phyloP scores from a whole-genome alignment of 306 rosid species.

The Medicago arabica region DNA sequence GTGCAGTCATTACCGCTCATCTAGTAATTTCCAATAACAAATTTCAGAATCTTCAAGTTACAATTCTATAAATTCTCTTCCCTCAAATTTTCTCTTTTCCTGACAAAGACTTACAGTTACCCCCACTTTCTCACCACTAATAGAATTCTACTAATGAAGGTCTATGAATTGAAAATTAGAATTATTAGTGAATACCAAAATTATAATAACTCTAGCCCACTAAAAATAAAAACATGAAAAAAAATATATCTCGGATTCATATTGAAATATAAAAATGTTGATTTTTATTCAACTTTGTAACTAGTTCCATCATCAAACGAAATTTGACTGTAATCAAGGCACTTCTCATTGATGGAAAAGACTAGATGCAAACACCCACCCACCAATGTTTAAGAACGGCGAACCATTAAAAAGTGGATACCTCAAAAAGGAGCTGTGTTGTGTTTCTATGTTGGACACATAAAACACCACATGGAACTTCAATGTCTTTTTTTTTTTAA shows the following conservation, averaged over 20 bases:
- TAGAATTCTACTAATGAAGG: neutral
- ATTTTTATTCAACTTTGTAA: neutral
- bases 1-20: neutral
- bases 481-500: slow-evolving; percentile 22
- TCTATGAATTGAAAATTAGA: neutral
- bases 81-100: neutral
- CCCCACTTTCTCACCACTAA: neutral
- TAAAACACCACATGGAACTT: slow-evolving; percentile 2
- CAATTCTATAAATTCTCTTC: neutral
- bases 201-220: slow-evolving; percentile 1
- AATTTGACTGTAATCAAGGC: neutral
- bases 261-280: slow-evolving; percentile 25
- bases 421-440: slow-evolving; percentile 5
- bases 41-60: neutral
- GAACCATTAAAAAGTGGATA: neutral
- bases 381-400: neutral
- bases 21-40: neutral
- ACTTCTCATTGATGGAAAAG: neutral
- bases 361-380: neutral
- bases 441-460: slow-evolving; percentile 23
- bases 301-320: slow-evolving; percentile 18
- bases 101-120: neutral
- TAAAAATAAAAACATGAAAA: neutral
- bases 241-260: neutral
- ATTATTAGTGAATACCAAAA: slow-evolving; percentile 15